These are phyloP conservation scores for Phytopythium kandeliae DNA, from an alignment of 352 stramenopile genomes.

Conservation along the genomic window DNA sequence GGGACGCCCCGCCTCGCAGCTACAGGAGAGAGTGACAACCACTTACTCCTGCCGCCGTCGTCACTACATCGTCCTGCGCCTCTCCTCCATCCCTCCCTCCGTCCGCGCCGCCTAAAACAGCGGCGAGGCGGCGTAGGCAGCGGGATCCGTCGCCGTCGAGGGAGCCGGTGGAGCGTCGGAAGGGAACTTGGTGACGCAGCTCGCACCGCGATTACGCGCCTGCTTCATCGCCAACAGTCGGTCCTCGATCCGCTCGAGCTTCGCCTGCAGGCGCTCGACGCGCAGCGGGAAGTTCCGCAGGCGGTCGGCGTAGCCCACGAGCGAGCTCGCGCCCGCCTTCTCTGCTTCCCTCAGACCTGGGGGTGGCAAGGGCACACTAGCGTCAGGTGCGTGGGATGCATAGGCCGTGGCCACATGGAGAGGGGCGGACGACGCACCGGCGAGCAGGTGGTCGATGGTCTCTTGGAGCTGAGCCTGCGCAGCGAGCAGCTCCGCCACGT, in stretches of 20 bases:
- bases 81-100: no score
- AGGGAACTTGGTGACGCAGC: conserved; percentile 21
- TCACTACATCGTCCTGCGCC: no score
- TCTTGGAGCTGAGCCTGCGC: conserved; percentile 69
- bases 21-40: neutral
- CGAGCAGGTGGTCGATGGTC: conserved; percentile 56
- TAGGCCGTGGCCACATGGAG: neutral
- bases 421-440: conserved; percentile 18
- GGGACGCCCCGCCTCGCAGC: neutral
- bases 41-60: no score
- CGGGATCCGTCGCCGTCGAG: neutral
- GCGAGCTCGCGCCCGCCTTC: conserved; percentile 36
- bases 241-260: conserved; percentile 62
- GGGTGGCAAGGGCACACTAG: neutral
- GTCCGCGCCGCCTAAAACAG: conserved; percentile 36
- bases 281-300: conserved; percentile 58
- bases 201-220: conserved; percentile 23
- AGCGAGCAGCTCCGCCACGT: conserved; percentile 60
- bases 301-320: conserved; percentile 70
- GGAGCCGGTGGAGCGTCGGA: conserved; percentile 11
- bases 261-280: conserved; percentile 61
- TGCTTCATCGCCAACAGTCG: conserved; percentile 61
- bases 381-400: neutral
- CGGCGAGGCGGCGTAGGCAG: conserved; percentile 18
- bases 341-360: conserved; percentile 59